phyloP scores from a whole-genome alignment of 164 flowering plant genomes.

The Cinnamomum micranthum region DNA sequence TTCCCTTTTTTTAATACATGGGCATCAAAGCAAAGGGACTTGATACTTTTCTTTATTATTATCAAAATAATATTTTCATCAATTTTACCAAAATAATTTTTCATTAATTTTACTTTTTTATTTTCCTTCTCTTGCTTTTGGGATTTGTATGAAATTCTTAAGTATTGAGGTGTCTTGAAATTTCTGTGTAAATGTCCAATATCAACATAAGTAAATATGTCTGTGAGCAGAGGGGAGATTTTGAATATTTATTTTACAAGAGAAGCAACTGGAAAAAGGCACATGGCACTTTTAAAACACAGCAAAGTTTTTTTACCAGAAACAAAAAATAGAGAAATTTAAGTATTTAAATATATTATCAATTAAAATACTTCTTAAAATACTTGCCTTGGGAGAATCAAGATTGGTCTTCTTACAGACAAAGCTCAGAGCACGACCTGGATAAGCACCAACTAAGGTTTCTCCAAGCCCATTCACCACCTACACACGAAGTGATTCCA shows the following conservation, averaged over 20 bases:
- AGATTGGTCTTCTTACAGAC: slow-evolving; percentile 73
- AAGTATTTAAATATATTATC: background rate
- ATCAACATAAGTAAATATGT: background rate
- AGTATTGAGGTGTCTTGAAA: background rate
- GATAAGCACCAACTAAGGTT: slow-evolving; percentile 98
- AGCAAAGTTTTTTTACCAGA: too few relatives aligned
- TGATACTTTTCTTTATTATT: too few relatives aligned
- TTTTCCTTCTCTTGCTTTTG: too few relatives aligned
- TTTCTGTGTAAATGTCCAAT: background rate
- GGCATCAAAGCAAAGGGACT: too few relatives aligned
- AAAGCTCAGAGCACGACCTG: slow-evolving; percentile 96
- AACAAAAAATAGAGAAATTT: background rate
- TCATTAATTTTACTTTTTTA: too few relatives aligned
- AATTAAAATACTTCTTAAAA: slow-evolving; percentile 12
- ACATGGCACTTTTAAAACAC: background rate
- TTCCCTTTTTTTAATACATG: too few relatives aligned
- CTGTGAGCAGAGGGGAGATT: background rate
- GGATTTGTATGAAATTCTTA: too few relatives aligned
- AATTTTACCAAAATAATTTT: too few relatives aligned
- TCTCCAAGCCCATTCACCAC: slow-evolving; percentile 98
- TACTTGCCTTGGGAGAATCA: slow-evolving; percentile 65
- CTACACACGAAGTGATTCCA: slow-evolving; percentile 25
- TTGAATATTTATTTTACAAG: background rate
- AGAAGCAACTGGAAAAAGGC: background rate
- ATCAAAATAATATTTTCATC: too few relatives aligned